Base-by-base conservation (phyloP, 2,329 filamentous ascomycete genomes). In the Penicillium glabrum region DNA sequence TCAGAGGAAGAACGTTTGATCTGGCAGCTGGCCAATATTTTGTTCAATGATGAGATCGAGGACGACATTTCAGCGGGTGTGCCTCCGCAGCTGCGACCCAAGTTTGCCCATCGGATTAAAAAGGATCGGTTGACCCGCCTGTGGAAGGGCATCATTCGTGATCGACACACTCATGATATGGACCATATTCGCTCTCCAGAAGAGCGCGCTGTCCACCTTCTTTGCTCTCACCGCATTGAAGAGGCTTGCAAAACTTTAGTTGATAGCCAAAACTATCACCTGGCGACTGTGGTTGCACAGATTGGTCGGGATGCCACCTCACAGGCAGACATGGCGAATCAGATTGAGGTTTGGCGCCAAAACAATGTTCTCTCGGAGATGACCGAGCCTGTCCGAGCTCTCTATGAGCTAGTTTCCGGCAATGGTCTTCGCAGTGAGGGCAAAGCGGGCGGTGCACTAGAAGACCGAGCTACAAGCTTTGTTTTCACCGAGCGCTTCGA, bases 371-470 rank as follows among this genome's bases (percentile, higher is more conserved):
- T 96, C 19, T 90, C 91, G 1, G 96, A 99, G 72, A 92, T 99
- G 74, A 87, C 85, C 16, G 88, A 95, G 62, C 82, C 91, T 1
- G 85, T 96, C 45, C 88, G 95, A 53, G 89, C 93, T 9, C 81
- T 99, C 33, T 99, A 97, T 71, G 91, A 96, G 72, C 82, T 99
- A 27, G 80, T 97, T 11, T 86, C 91, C 29, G 95, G 96, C 37
- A 95, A 97, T 62, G 87, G 91, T n/a, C 88, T 90, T 61, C 84
- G 88, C 27, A 93, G 90, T 57, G 85, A 92, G 63, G 95, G 93
- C 11, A 88, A 89, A 69, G 68, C 72, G 1, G 88, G 86, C 62
- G 87, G 84, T 7, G 85, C 90, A 1, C 77, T 88, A 9, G 95
- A 98, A 73, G 91, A 98, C 74, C 87, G 89, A 45, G 83, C 89